These are phyloP conservation scores for Athelia psychrophila DNA, from an alignment of 1,284 basidiomycete species.

Conservation along the genomic window DNA sequence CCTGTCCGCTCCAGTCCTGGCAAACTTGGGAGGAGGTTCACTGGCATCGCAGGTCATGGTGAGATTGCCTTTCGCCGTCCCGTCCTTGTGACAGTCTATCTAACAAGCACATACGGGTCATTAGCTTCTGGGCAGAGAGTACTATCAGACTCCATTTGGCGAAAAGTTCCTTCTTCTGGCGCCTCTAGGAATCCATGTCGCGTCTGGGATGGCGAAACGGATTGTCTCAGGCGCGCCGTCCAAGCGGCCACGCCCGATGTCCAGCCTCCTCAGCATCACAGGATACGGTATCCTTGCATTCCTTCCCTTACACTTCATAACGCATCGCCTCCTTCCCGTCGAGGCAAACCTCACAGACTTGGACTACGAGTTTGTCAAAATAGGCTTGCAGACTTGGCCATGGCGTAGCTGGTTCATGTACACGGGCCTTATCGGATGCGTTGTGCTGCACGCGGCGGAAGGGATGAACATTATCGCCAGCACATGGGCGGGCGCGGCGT, in stretches of 20 bases:
- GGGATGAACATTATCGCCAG: constrained; percentile 54
- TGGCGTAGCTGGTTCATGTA: constrained; percentile 59
- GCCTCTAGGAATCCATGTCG: constrained; percentile 57
- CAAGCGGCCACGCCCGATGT: constrained; percentile 26
- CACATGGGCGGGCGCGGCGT: constrained; percentile 33
- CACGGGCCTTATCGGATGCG: constrained; percentile 46
- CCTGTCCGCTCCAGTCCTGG: constrained; percentile 63
- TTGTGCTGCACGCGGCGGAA: constrained; percentile 55
- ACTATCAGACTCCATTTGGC: constrained; percentile 67
- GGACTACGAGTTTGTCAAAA: constrained; percentile 74
- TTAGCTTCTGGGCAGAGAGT: constrained; percentile 75
- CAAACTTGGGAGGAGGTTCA: constrained; percentile 63
- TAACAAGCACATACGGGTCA: not conserved
- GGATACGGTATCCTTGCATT: constrained; percentile 55
- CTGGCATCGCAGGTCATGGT: constrained; percentile 72
- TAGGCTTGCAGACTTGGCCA: constrained; percentile 59
- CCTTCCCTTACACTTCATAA: constrained; percentile 61
- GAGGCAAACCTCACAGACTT: constrained; percentile 48
- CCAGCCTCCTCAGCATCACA: constrained; percentile 47
- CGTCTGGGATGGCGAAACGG: constrained; percentile 55
- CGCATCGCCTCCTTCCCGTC: constrained; percentile 55
- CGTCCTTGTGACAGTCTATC: not conserved
- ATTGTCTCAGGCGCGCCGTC: constrained; percentile 33
- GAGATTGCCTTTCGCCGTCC: constrained; percentile 11
- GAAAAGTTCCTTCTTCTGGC: constrained; percentile 62